These are phyloP conservation scores for Lomentospora prolificans DNA, from an alignment of 2,329 filamentous ascomycete species.

Conservation along the genomic window DNA sequence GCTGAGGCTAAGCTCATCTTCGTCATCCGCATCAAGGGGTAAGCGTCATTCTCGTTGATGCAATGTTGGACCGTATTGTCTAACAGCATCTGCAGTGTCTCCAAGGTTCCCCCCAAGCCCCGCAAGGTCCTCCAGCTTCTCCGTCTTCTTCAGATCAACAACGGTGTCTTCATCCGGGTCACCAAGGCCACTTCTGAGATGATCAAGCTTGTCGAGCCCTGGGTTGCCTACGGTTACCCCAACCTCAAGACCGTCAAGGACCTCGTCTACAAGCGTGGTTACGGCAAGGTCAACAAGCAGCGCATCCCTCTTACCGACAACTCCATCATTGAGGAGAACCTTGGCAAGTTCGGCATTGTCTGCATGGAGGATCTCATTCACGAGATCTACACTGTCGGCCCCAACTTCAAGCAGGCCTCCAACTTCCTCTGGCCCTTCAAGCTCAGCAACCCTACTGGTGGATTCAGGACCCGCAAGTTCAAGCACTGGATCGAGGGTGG, in stretches of 20 bases:
- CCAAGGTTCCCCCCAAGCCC: slow-evolving; percentile 99
- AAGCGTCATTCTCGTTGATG: no score
- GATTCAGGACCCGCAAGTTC: slow-evolving; percentile 96
- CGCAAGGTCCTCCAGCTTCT: slow-evolving; percentile 99
- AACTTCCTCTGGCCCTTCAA: slow-evolving; percentile 99
- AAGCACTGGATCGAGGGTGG: slow-evolving; percentile 98
- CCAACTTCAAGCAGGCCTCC: slow-evolving; percentile 98
- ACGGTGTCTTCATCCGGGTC: slow-evolving; percentile 93
- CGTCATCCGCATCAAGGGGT: slow-evolving; percentile 98
- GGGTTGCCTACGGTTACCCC: slow-evolving; percentile 98
- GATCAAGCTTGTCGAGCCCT: slow-evolving; percentile 97
- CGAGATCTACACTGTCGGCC: slow-evolving; percentile 97
- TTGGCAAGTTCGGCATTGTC: slow-evolving; percentile 98
- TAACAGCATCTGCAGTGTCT: slow-evolving; percentile 60
- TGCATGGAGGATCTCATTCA: slow-evolving; percentile 99
- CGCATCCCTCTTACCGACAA: slow-evolving; percentile 95
- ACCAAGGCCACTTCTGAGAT: slow-evolving; percentile 98
- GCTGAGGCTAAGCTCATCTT: slow-evolving; percentile 96
- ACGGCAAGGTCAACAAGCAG: slow-evolving; percentile 98
- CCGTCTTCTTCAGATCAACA: slow-evolving; percentile 99
- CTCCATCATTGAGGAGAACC: slow-evolving; percentile 89
- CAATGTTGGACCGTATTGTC: no score
- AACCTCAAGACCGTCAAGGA: slow-evolving; percentile 99
- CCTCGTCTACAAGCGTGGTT: slow-evolving; percentile 99
- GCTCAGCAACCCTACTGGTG: slow-evolving; percentile 95